phyloP scores from a whole-genome alignment of 768 basidiomycete species.

The Trametes elegans region DNA sequence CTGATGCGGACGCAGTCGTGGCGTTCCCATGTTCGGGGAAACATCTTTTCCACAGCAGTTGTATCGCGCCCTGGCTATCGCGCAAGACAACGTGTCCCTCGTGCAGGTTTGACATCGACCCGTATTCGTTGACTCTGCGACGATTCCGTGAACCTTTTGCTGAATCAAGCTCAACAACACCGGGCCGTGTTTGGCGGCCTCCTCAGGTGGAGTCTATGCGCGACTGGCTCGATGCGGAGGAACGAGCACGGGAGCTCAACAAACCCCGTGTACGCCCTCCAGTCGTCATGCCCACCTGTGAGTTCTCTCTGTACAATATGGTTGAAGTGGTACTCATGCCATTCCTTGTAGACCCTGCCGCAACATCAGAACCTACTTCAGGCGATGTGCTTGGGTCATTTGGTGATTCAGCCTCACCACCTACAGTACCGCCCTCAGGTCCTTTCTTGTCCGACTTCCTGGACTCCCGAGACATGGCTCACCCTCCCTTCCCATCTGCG shows the following conservation, averaged over 20 bases:
- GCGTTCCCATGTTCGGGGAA: constrained; percentile 64
- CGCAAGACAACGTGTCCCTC: constrained; percentile 82
- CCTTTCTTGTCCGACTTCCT: neutral
- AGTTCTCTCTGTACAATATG: neutral
- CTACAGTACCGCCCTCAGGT: too few species aligned
- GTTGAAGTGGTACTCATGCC: neutral
- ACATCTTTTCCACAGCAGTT: constrained; percentile 77
- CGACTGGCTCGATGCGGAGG: constrained; percentile 25
- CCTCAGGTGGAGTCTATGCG: constrained; percentile 18
- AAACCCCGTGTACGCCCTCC: constrained; percentile 3
- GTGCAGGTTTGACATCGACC: constrained; percentile 81
- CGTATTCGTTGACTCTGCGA: constrained; percentile 59
- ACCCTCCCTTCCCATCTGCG: too few species aligned
- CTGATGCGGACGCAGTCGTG: constrained; percentile 44
- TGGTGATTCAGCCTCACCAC: too few species aligned
- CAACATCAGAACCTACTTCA: too few species aligned
- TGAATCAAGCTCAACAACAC: neutral
- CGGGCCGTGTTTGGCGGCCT: constrained; percentile 18
- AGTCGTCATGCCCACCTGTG: constrained; percentile 13
- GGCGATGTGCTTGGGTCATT: too few species aligned
- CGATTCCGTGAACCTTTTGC: neutral
- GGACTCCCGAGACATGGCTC: neutral
- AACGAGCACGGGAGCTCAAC: constrained; percentile 7
- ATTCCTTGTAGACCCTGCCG: too few species aligned
- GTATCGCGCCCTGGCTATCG: constrained; percentile 80